Percentiles rank a stretch among this genome's conserved stretches.
phyloP scores from a whole-genome alignment of 2,329 filamentous ascomycete species.

The Monosporascus sp. region DNA sequence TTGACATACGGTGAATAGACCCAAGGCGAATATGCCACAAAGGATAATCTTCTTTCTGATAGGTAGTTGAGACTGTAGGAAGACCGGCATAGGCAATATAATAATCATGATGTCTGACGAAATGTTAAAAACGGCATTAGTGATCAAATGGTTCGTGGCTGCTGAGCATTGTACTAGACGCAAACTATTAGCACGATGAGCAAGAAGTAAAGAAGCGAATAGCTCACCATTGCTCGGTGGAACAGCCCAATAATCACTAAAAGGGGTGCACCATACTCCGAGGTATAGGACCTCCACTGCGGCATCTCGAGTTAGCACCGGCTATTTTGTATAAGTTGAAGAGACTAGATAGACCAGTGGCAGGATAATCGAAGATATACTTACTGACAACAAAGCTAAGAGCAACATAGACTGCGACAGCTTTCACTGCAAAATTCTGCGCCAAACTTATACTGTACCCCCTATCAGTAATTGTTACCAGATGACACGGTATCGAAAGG shows the following conservation, averaged over 20 bases:
- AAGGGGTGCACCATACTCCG: slow-evolving; percentile 51
- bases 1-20: slow-evolving; percentile 39
- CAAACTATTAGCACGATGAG: slow-evolving; percentile 1
- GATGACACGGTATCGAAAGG: background rate
- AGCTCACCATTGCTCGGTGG: slow-evolving; percentile 43
- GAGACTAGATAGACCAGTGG: background rate
- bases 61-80: slow-evolving; percentile 45
- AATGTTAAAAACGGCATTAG: slow-evolving; percentile 55
- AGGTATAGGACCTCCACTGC: slow-evolving; percentile 42
- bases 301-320: background rate
- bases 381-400: slow-evolving; percentile 40
- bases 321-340: too few species aligned
- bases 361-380: background rate
- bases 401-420: slow-evolving; percentile 42
- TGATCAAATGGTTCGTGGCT: slow-evolving; percentile 52
- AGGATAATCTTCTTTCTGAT: slow-evolving; percentile 50
- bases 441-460: slow-evolving; percentile 37
- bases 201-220: background rate
- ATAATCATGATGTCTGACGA: slow-evolving; percentile 57
- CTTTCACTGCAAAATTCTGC: slow-evolving; percentile 43
- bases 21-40: slow-evolving; percentile 39
- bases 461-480: background rate
- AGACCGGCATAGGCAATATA: slow-evolving; percentile 49
- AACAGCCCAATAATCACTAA: slow-evolving; percentile 53
- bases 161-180: slow-evolving; percentile 50